Conservation (phyloP, 2,329 filamentous ascomycete species). For the Fusarium sp. region DNA sequence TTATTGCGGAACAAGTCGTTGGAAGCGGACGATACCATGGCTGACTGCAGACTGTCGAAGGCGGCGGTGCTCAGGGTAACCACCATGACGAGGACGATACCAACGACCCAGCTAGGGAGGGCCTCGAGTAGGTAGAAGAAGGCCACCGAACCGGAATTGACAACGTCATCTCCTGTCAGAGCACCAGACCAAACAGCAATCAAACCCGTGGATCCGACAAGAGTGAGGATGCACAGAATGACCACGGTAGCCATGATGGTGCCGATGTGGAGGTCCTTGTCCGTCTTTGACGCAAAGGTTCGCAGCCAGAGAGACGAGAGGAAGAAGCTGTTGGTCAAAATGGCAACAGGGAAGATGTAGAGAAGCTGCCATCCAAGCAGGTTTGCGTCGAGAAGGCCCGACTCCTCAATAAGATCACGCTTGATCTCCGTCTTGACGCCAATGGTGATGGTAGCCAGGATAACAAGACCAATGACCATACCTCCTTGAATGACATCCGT, state of each 20-base stretch:
- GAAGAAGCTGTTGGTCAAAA: slow-evolving; percentile 90
- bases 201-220: slow-evolving; percentile 81
- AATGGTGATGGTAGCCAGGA: slow-evolving; percentile 84
- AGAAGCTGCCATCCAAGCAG: slow-evolving; percentile 88
- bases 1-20: slow-evolving; percentile 90
- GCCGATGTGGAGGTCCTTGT: slow-evolving; percentile 84
- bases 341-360: slow-evolving; percentile 86
- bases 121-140: slow-evolving; percentile 83
- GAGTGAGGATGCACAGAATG: slow-evolving; percentile 78
- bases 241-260: slow-evolving; percentile 76
- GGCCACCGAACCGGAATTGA: slow-evolving; percentile 74
- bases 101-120: slow-evolving; percentile 86
- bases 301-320: slow-evolving; percentile 88
- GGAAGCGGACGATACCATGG: slow-evolving; percentile 88
- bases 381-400: slow-evolving; percentile 77
- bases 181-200: slow-evolving; percentile 85
- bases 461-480: slow-evolving; percentile 82
- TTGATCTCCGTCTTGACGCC: slow-evolving; percentile 83
- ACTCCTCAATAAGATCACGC: slow-evolving; percentile 76
- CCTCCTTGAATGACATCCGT: slow-evolving; percentile 87
- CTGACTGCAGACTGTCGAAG: slow-evolving; percentile 85
- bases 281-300: slow-evolving; percentile 84
- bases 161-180: slow-evolving; percentile 71
- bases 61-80: slow-evolving; percentile 82
- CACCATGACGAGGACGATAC: slow-evolving; percentile 86